Evolutionary conservation across 768 basidiomycete species (phyloP), one percentile per base, ranked within the genome.

Genomic region (Termitomyces heimii): DNA sequence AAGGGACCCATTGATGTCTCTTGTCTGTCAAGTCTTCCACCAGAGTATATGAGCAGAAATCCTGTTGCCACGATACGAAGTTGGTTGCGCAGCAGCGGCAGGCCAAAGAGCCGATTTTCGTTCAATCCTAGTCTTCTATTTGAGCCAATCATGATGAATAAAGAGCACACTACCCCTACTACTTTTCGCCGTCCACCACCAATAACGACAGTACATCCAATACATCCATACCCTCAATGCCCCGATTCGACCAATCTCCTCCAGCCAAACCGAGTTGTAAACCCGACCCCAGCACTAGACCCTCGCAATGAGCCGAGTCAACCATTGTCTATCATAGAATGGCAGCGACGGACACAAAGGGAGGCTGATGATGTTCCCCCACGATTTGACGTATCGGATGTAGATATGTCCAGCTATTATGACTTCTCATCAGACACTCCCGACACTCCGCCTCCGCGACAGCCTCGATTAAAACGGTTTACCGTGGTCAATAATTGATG

Each of bases 401-500:
- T 59, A 32, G 67, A 70, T 29, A 58, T 71, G 47, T 66, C 68
- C n/a, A 70, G 68, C 39, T 68, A 71, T 54, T 71, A 71, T 53
- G 69, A 73, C 22, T 63, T 67, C 45, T 64, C 66, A 42, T 65
- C 65, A 5, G 64, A 63, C 10, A 56, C 52, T 18, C 63, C 63
- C 22, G 62, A 63, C 32, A 60, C 51, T 16, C 56, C 64, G 13
- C 53, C 58, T n/a, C 63, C 60, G 16, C 65, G 64, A 9, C 63
- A 60, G 22, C 66, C 69, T 1, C 64, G 45, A 40, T 53, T 67
- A 16, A 65, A 68, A 46, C 64, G 67, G 31, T 73, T 69, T 52
- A 69, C 70, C 13, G 68, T 73, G 39, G 69, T 70, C 56, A 71
- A 73, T 54, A 67, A 66, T 58, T 73, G 62, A 49, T 34, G 22